Base-by-base conservation (phyloP, 2,329 filamentous ascomycete genomes). In the Pseudonectria foliicola region DNA sequence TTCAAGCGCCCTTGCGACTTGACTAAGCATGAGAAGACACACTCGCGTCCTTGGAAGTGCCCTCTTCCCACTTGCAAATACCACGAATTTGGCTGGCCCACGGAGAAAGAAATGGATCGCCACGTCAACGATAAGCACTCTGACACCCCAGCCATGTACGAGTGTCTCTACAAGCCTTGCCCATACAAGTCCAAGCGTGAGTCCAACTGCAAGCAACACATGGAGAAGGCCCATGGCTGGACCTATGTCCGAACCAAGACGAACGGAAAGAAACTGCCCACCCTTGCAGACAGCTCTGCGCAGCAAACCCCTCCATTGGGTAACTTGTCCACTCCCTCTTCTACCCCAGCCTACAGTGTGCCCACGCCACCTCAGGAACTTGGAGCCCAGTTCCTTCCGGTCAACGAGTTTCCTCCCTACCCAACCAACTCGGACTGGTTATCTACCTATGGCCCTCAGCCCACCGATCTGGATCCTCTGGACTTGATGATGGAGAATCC, bases 51-150 rank as follows among this genome's bases (percentile, higher is more conserved):
- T 8, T 95, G 85, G 84, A 98, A 98, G 69, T 98, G 92, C 62
- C 75, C 80, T 6, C 70, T 85, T 14, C 56, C 74, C 27, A 80
- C 76, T 29, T 96, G 92, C 83, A 94, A 93, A 59, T 96, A 95
- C 62, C 79, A 85, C 59, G 75, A 82, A 24, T 79, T 85, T 50
- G 92, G 92, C 32, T 96, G 90, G 85, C 90, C 92, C 4, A 96
- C 92, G 0, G 89, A 96, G 64, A 96, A 98, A 66, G 92, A 96
- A 66, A 85, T 89, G 63, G 89, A 95, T 52, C 85, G 92, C 34
- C 92, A 98, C 61, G 76, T 87, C 62, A 95, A 95, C 60, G 92
- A 98, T 68, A 95, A 93, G 67, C 92, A 98, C 66, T 89, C 85
- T 13, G 66, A 75, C 34, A 72, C 80, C 24, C 89, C 92, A 4